Conservation (phyloP, 176 grass and related monocot genomes). For the Oryza nivara region DNA sequence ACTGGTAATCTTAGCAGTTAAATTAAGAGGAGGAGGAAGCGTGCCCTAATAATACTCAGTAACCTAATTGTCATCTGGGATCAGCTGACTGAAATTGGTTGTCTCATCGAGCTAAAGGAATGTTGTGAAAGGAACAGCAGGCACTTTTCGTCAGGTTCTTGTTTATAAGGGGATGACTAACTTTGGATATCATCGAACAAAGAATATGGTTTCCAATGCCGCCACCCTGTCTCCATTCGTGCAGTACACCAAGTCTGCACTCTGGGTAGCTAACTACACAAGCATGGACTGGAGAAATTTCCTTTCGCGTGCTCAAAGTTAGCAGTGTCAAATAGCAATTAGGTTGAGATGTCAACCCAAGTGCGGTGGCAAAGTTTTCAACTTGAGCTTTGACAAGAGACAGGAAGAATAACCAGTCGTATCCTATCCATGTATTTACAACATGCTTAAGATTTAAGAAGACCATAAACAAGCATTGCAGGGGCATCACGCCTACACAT, state of each 20-base stretch:
- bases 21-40: slow-evolving; percentile 35
- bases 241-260: slow-evolving; percentile 48
- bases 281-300: slow-evolving; percentile 40
- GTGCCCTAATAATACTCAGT: slow-evolving; percentile 35
- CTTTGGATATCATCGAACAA: slow-evolving; percentile 13
- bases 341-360: slow-evolving; percentile 53
- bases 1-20: slow-evolving; percentile 24
- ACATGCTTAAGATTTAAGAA: slow-evolving; percentile 47
- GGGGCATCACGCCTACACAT: slow-evolving; percentile 45
- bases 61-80: slow-evolving; percentile 36
- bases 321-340: slow-evolving; percentile 43
- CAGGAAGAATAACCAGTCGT: slow-evolving; percentile 46
- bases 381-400: slow-evolving; percentile 53
- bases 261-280: slow-evolving; percentile 39
- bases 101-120: slow-evolving; percentile 51
- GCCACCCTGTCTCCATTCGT: slow-evolving; percentile 34
- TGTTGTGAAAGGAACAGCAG: slow-evolving; percentile 54
- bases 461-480: slow-evolving; percentile 28
- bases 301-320: slow-evolving; percentile 38
- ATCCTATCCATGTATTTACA: slow-evolving; percentile 44
- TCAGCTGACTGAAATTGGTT: slow-evolving; percentile 36
- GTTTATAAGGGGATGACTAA: slow-evolving; percentile 34
- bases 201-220: slow-evolving; percentile 33
- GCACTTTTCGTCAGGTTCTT: slow-evolving; percentile 36
- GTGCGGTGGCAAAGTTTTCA: slow-evolving; percentile 57